Evolutionary conservation across 1,284 basidiomycete species (phyloP), one percentile per base, ranked within the genome.

Genomic region (Pisolithus thermaeus): DNA sequence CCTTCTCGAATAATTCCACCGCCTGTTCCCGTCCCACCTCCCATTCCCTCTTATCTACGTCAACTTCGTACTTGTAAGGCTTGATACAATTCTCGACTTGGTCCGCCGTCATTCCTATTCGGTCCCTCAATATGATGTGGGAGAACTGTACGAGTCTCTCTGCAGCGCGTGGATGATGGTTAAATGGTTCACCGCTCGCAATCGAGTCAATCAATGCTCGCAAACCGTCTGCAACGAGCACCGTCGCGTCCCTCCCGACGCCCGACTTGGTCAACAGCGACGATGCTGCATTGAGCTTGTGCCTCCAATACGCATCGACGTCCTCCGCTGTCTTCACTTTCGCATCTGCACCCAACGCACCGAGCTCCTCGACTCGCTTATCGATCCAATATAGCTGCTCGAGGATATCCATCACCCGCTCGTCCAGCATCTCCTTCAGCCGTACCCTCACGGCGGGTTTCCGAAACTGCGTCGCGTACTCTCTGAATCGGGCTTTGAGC

Each of bases 71-170:
- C 76, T 99, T 98, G 81, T 86, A 98, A 30, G 97, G 97, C 73
- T 99, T 99, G 76, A 99, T 97, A 70, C 92, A 97, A 71, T 99
- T 99, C 76, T 99, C 97, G 7, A 99, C 97, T 71, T 99, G 96
- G 67, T 99, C 97, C 1, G 92, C 88, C 3, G 97, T 94, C 50
- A 97, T 72, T 8, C 90, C 89, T 55, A 97, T 89, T 3, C 96
- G 82, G 62, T 97, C 94, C 46, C 94, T 79, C 52, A 99, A 73
- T 61, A 99, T 96, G 62, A 80, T 84, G 67, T 97, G 93, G 14
- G 91, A 90, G 68, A 97, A 97, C 61, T 94, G 81, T 50, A 92
- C 80, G 52, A 99, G 85, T 18, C 94, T 84, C 58, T 96, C 92
- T 2, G 92, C 81, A 0, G 94, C 90, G 14, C 78, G 79, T 0